Conservation (phyloP, 805 yeast species). For the Ogataea trehalophila region DNA sequence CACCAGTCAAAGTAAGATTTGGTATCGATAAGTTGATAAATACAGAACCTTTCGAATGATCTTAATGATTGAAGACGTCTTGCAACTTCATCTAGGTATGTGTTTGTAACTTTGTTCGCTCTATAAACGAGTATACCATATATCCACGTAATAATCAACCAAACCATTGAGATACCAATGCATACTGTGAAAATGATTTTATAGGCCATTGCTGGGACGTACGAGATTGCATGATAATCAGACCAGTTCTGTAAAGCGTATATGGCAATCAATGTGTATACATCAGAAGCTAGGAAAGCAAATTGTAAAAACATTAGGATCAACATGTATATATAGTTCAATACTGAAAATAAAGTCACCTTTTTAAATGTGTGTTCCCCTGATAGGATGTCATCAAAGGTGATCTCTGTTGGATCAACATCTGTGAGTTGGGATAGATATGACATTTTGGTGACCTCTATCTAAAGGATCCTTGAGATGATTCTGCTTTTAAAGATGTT, state of each 20-base stretch:
- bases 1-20: constrained; percentile 65
- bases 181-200: constrained; percentile 47
- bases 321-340: constrained; percentile 38
- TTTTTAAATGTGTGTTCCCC: constrained; percentile 32
- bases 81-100: constrained; percentile 65
- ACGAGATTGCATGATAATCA: constrained; percentile 26
- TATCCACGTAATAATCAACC: constrained; percentile 51
- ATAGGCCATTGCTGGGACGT: constrained; percentile 29
- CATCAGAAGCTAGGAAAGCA: constrained; percentile 58
- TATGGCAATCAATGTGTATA: constrained; percentile 72
- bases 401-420: constrained; percentile 20
- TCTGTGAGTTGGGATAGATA: background rate
- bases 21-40: constrained; percentile 61
- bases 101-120: constrained; percentile 61
- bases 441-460: no score
- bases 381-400: constrained; percentile 22
- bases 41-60: constrained; percentile 64
- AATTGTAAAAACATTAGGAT: constrained; percentile 42
- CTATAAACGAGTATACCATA: constrained; percentile 55
- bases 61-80: constrained; percentile 50
- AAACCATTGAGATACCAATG: constrained; percentile 62
- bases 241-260: constrained; percentile 56
- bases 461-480: no score
- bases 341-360: constrained; percentile 37
- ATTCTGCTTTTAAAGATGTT: no score